Conservation (phyloP, 768 basidiomycete genomes). For the Pholiota molesta region DNA sequence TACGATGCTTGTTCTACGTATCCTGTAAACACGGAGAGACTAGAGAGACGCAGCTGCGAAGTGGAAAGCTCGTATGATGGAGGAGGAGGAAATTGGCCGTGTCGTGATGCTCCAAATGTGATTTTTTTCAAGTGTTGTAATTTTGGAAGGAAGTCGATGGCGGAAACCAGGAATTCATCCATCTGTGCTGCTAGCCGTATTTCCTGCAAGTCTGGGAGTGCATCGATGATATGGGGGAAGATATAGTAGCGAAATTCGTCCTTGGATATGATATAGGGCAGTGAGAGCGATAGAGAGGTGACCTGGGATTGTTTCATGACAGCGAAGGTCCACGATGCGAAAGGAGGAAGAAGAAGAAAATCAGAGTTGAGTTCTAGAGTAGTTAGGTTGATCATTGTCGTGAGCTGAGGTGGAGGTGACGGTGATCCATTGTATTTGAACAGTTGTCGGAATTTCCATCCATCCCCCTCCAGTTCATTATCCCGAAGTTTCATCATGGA, state of each 20-base stretch:
- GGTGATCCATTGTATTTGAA: slow-evolving; percentile 8
- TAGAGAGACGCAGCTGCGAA: neutral
- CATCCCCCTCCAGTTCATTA: slow-evolving; percentile 8
- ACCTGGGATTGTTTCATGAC: slow-evolving; percentile 15
- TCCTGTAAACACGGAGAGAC: slow-evolving; percentile 14
- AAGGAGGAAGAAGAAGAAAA: slow-evolving; percentile 16
- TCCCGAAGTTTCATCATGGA: neutral
- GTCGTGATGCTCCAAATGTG: neutral
- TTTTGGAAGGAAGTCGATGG: slow-evolving; percentile 6
- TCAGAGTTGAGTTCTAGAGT: slow-evolving; percentile 11
- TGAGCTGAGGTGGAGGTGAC: neutral
- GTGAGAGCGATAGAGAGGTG: slow-evolving; percentile 10
- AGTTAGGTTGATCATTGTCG: neutral
- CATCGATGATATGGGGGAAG: slow-evolving; percentile 10
- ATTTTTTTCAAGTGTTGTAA: slow-evolving; percentile 9
- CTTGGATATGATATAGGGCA: slow-evolving; percentile 9
- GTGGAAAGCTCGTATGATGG: neutral
- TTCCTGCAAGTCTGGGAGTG: slow-evolving; percentile 8
- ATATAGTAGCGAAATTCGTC: slow-evolving; percentile 15
- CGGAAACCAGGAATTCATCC: slow-evolving; percentile 1
- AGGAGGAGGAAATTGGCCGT: neutral
- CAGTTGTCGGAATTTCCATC: slow-evolving; percentile 8
- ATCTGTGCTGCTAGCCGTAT: slow-evolving; percentile 6
- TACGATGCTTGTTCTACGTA: slow-evolving; percentile 16
- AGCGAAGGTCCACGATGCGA: slow-evolving; percentile 14